phyloP scores from a whole-genome alignment of 2,329 filamentous ascomycete genomes.

The Emergomyces pasteurianus region DNA sequence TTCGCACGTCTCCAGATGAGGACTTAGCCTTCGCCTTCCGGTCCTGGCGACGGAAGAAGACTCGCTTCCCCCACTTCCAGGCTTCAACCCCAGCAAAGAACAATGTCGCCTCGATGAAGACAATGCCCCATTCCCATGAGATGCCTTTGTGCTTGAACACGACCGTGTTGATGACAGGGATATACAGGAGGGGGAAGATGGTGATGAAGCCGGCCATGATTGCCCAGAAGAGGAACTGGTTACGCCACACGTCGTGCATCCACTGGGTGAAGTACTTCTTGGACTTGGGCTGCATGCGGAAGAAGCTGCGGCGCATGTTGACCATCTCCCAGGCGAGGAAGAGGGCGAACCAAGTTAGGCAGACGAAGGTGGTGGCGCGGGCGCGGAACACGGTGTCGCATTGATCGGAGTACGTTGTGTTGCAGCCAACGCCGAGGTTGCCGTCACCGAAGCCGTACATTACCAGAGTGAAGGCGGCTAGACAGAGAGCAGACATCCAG shows the following conservation, averaged over 20 bases:
- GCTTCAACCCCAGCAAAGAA: conserved; percentile 54
- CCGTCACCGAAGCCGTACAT: conserved; percentile 51
- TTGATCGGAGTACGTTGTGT: conserved; percentile 40
- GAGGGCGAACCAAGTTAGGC: conserved; percentile 63
- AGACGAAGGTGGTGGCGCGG: conserved; percentile 61
- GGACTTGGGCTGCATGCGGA: conserved; percentile 56
- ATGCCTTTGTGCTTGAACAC: conserved; percentile 58
- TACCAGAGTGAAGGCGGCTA: conserved; percentile 51
- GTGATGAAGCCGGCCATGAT: conserved; percentile 46
- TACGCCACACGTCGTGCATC: conserved; percentile 56
- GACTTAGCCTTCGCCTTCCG: background rate
- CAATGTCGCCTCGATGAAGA: conserved; percentile 47
- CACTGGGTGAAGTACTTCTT: conserved; percentile 53
- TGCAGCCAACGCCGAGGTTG: conserved; percentile 49
- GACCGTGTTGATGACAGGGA: conserved; percentile 52
- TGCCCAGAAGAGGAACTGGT: conserved; percentile 59
- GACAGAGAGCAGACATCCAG: conserved; percentile 61
- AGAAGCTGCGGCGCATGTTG: conserved; percentile 59
- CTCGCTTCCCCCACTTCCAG: conserved; percentile 57
- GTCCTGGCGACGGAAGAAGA: conserved; percentile 35
- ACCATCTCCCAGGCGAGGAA: conserved; percentile 73
- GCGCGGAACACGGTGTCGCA: conserved; percentile 59
- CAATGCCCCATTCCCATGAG: conserved; percentile 57
- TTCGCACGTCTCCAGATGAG: background rate
- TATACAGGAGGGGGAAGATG: conserved; percentile 52